phyloP scores from a whole-genome alignment of 495 filamentous ascomycete species.

The Penicillium paxilli region DNA sequence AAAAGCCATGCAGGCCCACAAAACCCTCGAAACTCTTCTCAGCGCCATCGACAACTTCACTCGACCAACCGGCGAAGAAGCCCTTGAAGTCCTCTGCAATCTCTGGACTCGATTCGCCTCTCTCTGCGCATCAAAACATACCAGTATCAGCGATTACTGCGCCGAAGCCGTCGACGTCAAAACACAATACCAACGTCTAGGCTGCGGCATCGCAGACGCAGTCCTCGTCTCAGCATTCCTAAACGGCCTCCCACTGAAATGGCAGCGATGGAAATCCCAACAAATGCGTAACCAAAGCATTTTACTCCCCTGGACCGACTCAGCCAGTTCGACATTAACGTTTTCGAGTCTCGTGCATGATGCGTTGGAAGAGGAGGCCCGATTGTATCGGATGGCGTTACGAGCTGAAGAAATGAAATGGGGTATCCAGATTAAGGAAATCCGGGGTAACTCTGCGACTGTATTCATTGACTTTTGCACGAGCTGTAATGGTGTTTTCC shows the following conservation, averaged over 20 bases:
- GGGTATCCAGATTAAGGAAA: background rate
- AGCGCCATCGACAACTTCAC: background rate
- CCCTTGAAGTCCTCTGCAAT: background rate
- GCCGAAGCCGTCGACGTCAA: background rate
- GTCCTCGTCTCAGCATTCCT: background rate
- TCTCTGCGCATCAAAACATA: background rate
- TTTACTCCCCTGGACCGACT: background rate
- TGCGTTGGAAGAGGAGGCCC: background rate
- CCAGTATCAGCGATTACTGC: background rate
- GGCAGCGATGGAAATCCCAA: background rate
- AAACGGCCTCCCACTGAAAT: background rate
- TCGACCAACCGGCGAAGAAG: background rate
- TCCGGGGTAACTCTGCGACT: background rate
- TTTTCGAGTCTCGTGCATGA: background rate
- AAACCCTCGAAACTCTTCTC: background rate
- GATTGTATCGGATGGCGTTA: background rate
- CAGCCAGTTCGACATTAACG: background rate
- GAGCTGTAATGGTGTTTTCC: background rate
- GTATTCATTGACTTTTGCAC: background rate
- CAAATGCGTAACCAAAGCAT: background rate
- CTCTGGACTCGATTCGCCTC: background rate
- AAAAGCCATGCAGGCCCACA: background rate
- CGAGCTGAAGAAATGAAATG: background rate
- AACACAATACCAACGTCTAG: background rate
- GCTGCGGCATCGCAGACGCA: background rate